These are phyloP conservation scores for Populus deltoides DNA, from an alignment of 345 rosid species.

Conservation along the genomic window DNA sequence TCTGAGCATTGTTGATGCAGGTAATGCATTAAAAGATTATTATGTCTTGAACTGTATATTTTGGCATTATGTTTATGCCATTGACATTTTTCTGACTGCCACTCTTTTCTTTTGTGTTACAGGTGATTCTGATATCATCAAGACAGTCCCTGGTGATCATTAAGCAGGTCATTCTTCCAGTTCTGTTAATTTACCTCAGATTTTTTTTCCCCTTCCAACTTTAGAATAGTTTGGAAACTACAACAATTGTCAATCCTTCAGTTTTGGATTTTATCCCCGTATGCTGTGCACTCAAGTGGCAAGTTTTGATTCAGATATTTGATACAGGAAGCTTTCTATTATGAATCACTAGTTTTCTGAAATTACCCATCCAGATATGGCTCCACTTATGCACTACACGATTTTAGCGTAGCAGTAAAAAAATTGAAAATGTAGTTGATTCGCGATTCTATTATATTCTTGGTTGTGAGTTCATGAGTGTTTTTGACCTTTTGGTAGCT, in stretches of 20 bases:
- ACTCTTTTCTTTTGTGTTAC: not conserved
- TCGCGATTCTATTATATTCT: not conserved
- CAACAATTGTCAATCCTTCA: not conserved
- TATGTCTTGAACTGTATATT: not conserved
- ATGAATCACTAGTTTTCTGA: not conserved
- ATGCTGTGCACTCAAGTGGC: not conserved
- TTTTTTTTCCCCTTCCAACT: not conserved
- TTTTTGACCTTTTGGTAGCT: not conserved
- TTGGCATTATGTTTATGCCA: not conserved
- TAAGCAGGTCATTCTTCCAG: conserved; percentile 16
- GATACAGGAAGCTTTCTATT: not conserved
- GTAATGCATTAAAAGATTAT: conserved; percentile 20
- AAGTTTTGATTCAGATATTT: not conserved
- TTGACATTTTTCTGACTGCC: not conserved
- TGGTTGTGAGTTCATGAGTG: not conserved
- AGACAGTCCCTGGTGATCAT: conserved; percentile 58
- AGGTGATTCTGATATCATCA: conserved; percentile 84
- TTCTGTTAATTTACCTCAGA: not conserved
- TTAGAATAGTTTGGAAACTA: not conserved
- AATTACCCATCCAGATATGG: not conserved
- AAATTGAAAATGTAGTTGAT: not conserved
- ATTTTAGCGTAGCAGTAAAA: not conserved
- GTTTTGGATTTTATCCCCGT: not conserved
- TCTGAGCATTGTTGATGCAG: conserved; percentile 63
- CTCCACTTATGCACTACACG: not conserved